A percentile compares a stretch with the other conserved stretches of the same genome.
phyloP scores from a whole-genome alignment of 148 eudicot species.

The Rhododendron simsii region DNA sequence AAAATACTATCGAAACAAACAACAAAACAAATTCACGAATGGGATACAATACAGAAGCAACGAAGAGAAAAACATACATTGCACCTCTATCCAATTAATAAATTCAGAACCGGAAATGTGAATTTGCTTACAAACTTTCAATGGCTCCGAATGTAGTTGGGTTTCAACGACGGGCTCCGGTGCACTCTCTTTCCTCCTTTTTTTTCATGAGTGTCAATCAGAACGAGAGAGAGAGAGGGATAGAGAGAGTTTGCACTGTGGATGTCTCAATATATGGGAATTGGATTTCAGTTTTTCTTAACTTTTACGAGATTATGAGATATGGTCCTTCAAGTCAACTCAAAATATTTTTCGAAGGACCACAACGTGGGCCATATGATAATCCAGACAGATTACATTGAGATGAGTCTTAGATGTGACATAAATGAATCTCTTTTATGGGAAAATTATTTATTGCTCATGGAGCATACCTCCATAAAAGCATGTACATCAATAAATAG shows the following conservation, averaged over 20 bases:
- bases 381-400: background rate
- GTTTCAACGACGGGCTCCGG: background rate
- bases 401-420: background rate
- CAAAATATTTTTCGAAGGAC: no score
- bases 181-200: background rate
- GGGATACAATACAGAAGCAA: background rate
- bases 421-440: background rate
- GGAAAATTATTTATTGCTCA: background rate
- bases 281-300: no score
- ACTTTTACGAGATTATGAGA: no score
- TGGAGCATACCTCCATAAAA: no score
- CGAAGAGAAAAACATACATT: background rate
- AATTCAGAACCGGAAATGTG: background rate
- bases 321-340: no score
- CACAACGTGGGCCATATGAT: background rate
- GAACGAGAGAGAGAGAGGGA: background rate
- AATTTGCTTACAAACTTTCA: background rate
- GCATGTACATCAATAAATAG: no score
- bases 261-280: no score
- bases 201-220: background rate
- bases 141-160: background rate
- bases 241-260: background rate
- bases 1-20: background rate
- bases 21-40: background rate
- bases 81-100: background rate